Evolutionary conservation across 164 flowering plant species (phyloP).

Genomic region (Vitis vinifera): ASM3070453v1 NC_081814.1:9062501-9063000

Average conservation of each 20-base stretch:
- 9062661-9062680: slow-evolving; percentile 32
- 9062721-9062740: slow-evolving; percentile 80
- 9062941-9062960: too few relatives aligned
- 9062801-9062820: slow-evolving; percentile 39
- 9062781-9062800: slow-evolving; percentile 75
- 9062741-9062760: slow-evolving; percentile 83
- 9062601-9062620: slow-evolving; percentile 62
- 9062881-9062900: background rate
- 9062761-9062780: slow-evolving; percentile 73
- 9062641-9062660: slow-evolving; percentile 49
- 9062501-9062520: slow-evolving; percentile 55
- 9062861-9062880: background rate
- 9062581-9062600: slow-evolving; percentile 50
- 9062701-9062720: slow-evolving; percentile 63
- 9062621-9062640: slow-evolving; percentile 61
- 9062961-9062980: too few relatives aligned
- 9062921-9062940: too few relatives aligned
- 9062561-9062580: slow-evolving; percentile 73
- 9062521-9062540: slow-evolving; percentile 44
- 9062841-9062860: slow-evolving; percentile 51
- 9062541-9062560: slow-evolving; percentile 41
- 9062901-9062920: too few relatives aligned
- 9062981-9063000: too few relatives aligned
- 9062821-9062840: slow-evolving; percentile 46
- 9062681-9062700: slow-evolving; percentile 39